Evolutionary conservation across 495 filamentous ascomycete species (phyloP).

Genomic region (Geoglossum glabrum): DNA sequence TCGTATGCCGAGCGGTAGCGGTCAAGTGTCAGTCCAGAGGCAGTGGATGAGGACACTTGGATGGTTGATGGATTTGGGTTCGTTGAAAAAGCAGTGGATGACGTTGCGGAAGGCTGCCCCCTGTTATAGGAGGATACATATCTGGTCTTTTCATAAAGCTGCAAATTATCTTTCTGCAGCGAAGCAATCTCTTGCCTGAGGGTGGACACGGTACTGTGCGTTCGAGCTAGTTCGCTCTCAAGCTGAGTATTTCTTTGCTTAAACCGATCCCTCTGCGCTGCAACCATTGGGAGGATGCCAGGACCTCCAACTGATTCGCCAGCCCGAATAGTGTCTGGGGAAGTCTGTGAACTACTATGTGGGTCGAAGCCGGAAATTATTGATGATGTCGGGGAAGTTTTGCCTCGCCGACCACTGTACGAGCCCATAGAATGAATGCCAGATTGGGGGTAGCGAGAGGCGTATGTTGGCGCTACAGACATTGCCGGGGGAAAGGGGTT

Average conservation of each 20-base stretch:
- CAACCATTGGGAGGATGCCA: conserved; percentile 93
- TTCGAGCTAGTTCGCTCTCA: conserved; percentile 72
- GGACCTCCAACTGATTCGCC: conserved; percentile 63
- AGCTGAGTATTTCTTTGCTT: conserved; percentile 87
- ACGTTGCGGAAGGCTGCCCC: conserved; percentile 22
- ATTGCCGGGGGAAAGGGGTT: conserved; percentile 67
- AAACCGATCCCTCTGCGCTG: conserved; percentile 93
- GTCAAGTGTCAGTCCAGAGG: conserved; percentile 50
- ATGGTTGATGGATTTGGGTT: conserved; percentile 58
- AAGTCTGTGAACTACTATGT: conserved; percentile 25
- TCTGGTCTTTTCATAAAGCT: conserved; percentile 92
- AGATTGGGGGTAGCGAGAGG: conserved; percentile 61
- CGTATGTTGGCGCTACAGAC: conserved; percentile 87
- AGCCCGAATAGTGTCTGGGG: conserved; percentile 36
- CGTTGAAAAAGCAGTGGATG: conserved; percentile 33
- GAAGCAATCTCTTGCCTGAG: conserved; percentile 80
- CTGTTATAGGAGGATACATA: conserved; percentile 87
- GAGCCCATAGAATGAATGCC: conserved; percentile 18
- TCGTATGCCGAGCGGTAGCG: conserved; percentile 89
- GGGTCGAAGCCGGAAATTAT: conserved; percentile 93
- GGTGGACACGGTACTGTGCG: conserved; percentile 61
- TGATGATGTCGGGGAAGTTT: conserved; percentile 83
- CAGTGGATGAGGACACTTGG: conserved; percentile 36
- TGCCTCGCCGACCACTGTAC: conserved; percentile 32
- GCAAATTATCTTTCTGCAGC: conserved; percentile 88